phyloP scores from a whole-genome alignment of 805 yeast species.

The Komagataella phaffii region DNA sequence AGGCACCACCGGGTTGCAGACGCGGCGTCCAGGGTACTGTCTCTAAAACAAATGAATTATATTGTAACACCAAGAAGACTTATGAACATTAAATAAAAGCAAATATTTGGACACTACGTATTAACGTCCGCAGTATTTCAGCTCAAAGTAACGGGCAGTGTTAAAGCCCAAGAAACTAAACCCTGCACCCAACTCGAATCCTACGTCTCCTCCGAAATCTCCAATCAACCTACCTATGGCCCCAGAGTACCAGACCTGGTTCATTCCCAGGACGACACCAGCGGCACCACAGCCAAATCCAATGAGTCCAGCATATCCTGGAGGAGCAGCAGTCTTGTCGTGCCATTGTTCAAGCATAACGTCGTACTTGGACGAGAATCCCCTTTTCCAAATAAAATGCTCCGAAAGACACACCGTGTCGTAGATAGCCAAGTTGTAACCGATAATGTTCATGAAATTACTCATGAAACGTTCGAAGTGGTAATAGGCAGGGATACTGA shows the following conservation, averaged over 20 bases:
- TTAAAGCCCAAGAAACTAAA: constrained; percentile 56
- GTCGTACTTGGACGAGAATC: constrained; percentile 42
- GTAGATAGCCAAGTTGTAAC: constrained; percentile 83
- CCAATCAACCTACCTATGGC: constrained; percentile 53
- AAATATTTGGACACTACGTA: background rate
- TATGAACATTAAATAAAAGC: background rate
- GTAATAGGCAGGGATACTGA: constrained; percentile 82
- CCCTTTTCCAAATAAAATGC: constrained; percentile 67
- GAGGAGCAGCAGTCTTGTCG: constrained; percentile 45
- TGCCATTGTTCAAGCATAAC: constrained; percentile 36
- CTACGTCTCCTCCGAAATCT: constrained; percentile 68
- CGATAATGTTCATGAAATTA: constrained; percentile 84
- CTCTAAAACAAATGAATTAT: background rate
- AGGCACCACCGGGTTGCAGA: background rate
- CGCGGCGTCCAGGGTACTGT: background rate
- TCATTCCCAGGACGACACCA: constrained; percentile 82
- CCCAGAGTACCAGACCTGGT: constrained; percentile 75
- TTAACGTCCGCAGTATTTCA: constrained; percentile 43
- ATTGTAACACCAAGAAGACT: background rate
- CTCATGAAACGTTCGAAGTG: constrained; percentile 59
- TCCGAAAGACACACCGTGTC: constrained; percentile 65
- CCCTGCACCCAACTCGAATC: constrained; percentile 62
- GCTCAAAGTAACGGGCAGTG: constrained; percentile 48
- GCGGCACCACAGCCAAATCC: constrained; percentile 77
- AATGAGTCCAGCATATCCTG: constrained; percentile 65